Evolutionary conservation across 2,329 filamentous ascomycete species (phyloP).

Genomic region (Helotiales sp.): DNA sequence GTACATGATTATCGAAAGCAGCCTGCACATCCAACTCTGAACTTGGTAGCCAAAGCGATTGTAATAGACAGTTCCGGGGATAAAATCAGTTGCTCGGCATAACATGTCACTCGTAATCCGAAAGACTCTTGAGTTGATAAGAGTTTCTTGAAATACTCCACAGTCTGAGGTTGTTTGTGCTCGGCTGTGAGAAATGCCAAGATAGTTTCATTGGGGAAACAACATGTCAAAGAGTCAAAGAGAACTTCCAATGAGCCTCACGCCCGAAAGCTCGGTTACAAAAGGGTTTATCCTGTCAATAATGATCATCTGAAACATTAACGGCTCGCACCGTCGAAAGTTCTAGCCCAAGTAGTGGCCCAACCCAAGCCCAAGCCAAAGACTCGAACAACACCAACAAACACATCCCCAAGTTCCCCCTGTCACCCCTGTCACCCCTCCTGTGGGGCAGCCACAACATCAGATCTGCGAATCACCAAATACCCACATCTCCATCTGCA

Average conservation of each 20-base stretch:
- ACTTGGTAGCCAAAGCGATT: no score
- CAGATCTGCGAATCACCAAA: constrained; percentile 3
- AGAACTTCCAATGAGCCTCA: background rate
- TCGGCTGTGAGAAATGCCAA: background rate
- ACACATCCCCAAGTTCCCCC: background rate
- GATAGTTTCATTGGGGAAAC: background rate
- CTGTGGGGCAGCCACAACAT: background rate
- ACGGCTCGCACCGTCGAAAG: background rate
- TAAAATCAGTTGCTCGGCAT: no score
- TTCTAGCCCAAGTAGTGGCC: background rate
- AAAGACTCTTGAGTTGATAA: no score
- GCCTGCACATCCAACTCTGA: no score
- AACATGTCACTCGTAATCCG: no score
- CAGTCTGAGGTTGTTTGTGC: no score
- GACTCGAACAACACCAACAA: background rate
- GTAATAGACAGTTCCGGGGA: no score
- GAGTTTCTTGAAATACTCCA: no score
- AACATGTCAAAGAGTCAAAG: background rate
- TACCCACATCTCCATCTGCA: background rate
- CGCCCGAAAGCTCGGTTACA: background rate
- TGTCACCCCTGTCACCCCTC: background rate
- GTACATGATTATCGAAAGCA: no score
- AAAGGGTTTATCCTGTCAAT: background rate
- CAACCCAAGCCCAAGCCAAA: background rate
- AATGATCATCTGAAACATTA: background rate